These are phyloP conservation scores for Pseudomicrostroma phylloplanum DNA, from an alignment of 1,284 basidiomycete genomes.

Conservation along the genomic window DNA sequence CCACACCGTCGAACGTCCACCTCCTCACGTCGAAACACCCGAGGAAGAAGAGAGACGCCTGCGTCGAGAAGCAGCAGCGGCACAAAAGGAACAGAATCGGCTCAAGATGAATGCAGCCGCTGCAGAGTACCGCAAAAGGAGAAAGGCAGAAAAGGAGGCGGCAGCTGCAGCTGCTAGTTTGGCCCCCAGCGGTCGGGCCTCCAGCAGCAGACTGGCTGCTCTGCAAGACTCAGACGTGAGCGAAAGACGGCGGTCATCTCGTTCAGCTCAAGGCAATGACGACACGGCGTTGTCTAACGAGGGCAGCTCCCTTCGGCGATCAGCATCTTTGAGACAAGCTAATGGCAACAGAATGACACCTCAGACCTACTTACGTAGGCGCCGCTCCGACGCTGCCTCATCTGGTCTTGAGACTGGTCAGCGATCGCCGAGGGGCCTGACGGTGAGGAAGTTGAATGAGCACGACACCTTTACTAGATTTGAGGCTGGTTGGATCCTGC, in stretches of 20 bases:
- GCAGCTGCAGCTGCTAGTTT: too few relatives aligned
- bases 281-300: too few relatives aligned
- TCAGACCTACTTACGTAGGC: too few relatives aligned
- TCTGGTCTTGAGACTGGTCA: background rate
- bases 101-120: background rate
- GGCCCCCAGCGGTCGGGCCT: too few relatives aligned
- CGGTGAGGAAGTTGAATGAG: slow-evolving; percentile 33
- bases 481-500: slow-evolving; percentile 81
- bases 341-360: background rate
- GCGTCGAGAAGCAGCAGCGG: background rate
- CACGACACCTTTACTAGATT: slow-evolving; percentile 74
- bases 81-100: background rate
- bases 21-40: background rate
- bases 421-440: background rate
- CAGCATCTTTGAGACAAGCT: background rate
- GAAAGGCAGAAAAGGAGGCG: background rate
- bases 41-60: background rate
- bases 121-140: background rate
- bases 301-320: background rate
- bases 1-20: slow-evolving; percentile 11
- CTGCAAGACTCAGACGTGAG: too few relatives aligned
- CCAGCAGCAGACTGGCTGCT: too few relatives aligned
- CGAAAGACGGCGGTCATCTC: too few relatives aligned
- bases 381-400: too few relatives aligned
- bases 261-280: too few relatives aligned